Percentiles rank a stretch among this genome's conserved stretches.
phyloP scores from a whole-genome alignment of 1,139 yeast genomes.

The Taphrina wiesneri region DNA sequence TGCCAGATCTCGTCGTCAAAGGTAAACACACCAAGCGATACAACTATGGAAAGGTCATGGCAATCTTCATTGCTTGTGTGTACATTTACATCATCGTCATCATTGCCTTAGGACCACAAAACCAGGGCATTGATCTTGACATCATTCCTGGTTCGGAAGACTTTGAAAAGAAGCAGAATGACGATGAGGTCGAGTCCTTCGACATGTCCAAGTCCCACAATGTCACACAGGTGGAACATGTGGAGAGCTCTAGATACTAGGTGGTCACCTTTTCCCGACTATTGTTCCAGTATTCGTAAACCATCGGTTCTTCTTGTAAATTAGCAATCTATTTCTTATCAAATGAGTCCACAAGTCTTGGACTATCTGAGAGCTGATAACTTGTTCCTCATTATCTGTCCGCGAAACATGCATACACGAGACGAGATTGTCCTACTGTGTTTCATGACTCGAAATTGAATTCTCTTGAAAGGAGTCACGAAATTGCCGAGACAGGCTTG shows the following conservation, averaged over 20 bases:
- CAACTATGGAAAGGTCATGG: constrained; percentile 70
- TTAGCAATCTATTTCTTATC: not conserved
- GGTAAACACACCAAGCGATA: constrained; percentile 42
- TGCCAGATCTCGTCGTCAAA: constrained; percentile 35
- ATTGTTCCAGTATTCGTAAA: not conserved
- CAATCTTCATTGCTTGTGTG: constrained; percentile 78
- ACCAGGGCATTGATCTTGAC: constrained; percentile 23
- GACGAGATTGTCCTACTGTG: too few species aligned
- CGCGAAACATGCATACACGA: too few species aligned
- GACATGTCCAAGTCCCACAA: constrained; percentile 2
- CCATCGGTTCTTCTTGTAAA: not conserved
- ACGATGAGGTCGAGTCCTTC: constrained; percentile 3
- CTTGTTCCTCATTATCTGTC: too few species aligned
- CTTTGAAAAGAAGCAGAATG: not conserved
- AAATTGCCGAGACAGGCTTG: too few species aligned
- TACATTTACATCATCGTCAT: constrained; percentile 62
- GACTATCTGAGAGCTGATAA: not conserved
- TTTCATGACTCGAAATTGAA: too few species aligned
- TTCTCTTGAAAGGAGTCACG: too few species aligned
- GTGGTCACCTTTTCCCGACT: not conserved
- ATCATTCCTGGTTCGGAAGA: not conserved
- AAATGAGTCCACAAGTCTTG: not conserved
- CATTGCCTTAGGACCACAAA: constrained; percentile 70
- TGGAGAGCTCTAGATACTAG: constrained; percentile 4
- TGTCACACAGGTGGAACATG: constrained; percentile 8